Evolutionary conservation across 108 stramenopile species (phyloP), one percentile per base, ranked within the genome.

Genomic region (Mayamaea pseudoterrestris): DNA sequence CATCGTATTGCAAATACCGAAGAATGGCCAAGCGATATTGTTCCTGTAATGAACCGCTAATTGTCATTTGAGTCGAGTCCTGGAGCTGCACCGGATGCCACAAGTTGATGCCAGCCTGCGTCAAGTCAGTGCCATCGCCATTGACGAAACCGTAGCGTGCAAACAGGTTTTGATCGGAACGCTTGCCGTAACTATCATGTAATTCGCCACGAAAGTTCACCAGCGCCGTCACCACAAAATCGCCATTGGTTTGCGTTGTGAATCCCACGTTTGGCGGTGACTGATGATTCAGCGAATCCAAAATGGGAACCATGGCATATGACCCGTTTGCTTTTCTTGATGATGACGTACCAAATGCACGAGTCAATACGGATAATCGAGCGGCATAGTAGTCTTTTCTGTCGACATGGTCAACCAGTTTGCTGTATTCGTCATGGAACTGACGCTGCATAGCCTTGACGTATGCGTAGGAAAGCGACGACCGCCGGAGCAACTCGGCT

Each of bases 281-380:
- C 50, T 90, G 87, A 21, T 75, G 76, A 68, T 90, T 72, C 61
- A 76, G 78, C 59, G 82, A 60, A 37, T 90, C 87, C 13, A 83
- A 60, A 12, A 90, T 71, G 2, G 83, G 87, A 41, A 73, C 62
- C 79, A 90, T 80, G 35, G 75, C 60, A 44, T 74, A 31, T 37
- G 78, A 58, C 35, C 76, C 76, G 40, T 65, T 57, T n/a, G 60
- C 48, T 16, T 18, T 14, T 18, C 5, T 39, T n/a, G n/a, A n/a
- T n/a, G 60, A 46, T 32, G 72, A 71, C 8, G 80, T 68, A 4
- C 73, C 73, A 47, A 80, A 90, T 50, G 78, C 62, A 17, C 82
- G 71, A 30, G 77, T 79, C 48, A 83, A 55, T 12, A 90, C 87
- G 56, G 71, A 63, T n/a, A 84, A 41, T 6, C 82, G 63, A 48